Evolutionary conservation across 345 rosid species (phyloP), one percentile per base, ranked within the genome.

Genomic region (Aegle marmelos): DNA sequence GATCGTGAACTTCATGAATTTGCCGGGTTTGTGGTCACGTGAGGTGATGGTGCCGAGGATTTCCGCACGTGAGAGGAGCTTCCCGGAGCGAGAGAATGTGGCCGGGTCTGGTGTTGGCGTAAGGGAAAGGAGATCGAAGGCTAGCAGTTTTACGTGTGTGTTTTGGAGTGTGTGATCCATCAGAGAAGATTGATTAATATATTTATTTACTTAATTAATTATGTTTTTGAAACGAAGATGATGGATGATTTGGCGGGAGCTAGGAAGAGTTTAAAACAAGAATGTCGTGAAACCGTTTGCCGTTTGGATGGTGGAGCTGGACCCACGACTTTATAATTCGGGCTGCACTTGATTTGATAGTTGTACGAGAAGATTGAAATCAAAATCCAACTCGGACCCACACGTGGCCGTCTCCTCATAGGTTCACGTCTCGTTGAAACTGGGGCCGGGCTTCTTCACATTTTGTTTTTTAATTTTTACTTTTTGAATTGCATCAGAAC

Each of bases 71-170:
- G 90, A 86, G 77, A 92, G 31, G 59, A 77, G 50, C 70, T 14
- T 75, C 62, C 85, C 70, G 1, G 39, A 45, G 72, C 78, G 88
- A 41, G 78, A 79, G 85, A 88, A 89, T 62, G 81, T 76, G 66
- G 60, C 73, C 6, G 84, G 61, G 41, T 84, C 82, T 6, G 84
- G 58, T 3, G 89, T 79, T 69, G 88, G 79, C 48, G 79, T n/a
- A 24, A 86, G 86, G 36, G 85, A 82, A 61, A 74, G 83, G 81
- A 90, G 86, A 75, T 89, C 89, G 79, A 81, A 87, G 17, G 91
- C 85, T 19, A 91, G 68, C 74, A 91, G 91, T 58, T 88, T 90
- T 4, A 82, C 90, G 84, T 93, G 97, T 7, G 87, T 84, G 88
- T 75, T 79, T 24, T 64, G 82, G 56, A 85, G 81, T 0, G 85